Evolutionary conservation across 2,329 filamentous ascomycete genomes (phyloP), one percentile per base, ranked within the genome.

Genomic region (Clonostachys solani): DNA sequence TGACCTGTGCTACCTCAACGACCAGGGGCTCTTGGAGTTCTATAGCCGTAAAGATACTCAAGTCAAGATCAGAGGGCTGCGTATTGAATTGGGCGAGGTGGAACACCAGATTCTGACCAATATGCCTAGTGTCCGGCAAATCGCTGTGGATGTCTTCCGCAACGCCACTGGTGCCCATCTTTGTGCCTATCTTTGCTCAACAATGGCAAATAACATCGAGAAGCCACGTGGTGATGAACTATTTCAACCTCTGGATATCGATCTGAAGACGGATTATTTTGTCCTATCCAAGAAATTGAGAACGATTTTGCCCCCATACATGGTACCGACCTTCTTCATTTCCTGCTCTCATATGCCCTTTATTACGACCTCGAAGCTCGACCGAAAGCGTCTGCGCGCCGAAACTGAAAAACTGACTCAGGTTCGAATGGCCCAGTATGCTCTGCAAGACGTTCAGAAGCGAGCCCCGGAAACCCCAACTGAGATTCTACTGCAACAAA

Each of bases 31-130:
- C 17, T 36, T 47, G 13, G 46, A 47, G 15, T 47, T 33, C 18
- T 12, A 17, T 38, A 80, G 56, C 37, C 45, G 45, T 29, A 23
- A 33, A 13, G 45, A 46, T n/a, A 46, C 45, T 12, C 45, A 46
- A 18, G 67, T 80, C 41, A 81, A 81, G 55, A 57, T 81, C 13
- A 67, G 70, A 33, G 81, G 80, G 42, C 78, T 71, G 47, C 57
- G 75, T 48, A 63, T 77, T 49, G 80, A 74, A 59, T 62, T 74
- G 6, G 49, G 43, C 15, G 50, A 52, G 34, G 36, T 52, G 23
- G 50, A 52, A 40, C 33, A 50, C 34, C 17, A 47, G 12, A 40
- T 45, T 19, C 19, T 35, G 5, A n/a, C 19, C 29, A 33, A n/a
- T 16, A 12, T 50, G 10, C 33, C 35, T 8, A 16, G 42, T 18